These are phyloP conservation scores for Rhodotorula sp. DNA, from an alignment of 1,284 basidiomycete genomes.

Conservation along the genomic window DNA sequence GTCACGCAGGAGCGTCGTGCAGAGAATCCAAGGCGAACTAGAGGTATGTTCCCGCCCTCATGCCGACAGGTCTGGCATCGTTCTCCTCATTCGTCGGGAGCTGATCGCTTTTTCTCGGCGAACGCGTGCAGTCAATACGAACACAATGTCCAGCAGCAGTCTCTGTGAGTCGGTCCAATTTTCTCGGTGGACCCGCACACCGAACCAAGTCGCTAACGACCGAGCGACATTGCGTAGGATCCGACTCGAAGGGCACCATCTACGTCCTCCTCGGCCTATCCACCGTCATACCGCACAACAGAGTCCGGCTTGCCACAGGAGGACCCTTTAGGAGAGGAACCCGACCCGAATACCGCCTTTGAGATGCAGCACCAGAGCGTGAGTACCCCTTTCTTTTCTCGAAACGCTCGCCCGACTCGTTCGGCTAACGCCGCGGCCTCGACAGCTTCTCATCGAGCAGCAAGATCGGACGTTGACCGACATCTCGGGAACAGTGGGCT, in stretches of 20 bases:
- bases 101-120: background rate
- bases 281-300: conserved; percentile 6
- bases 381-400: background rate
- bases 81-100: no score
- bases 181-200: no score
- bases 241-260: conserved; percentile 8
- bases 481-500: conserved; percentile 76
- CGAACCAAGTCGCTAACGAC: no score
- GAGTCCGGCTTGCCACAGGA: background rate
- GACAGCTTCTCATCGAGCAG: conserved; percentile 72
- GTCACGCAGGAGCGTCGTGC: conserved; percentile 69
- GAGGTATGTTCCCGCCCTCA: conserved; percentile 59
- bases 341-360: conserved; percentile 13
- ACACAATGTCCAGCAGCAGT: background rate
- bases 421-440: no score
- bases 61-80: background rate
- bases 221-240: conserved; percentile 1
- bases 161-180: background rate
- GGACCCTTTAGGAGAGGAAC: background rate
- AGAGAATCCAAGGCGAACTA: conserved; percentile 67
- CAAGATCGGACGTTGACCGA: conserved; percentile 82
- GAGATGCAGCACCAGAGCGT: conserved; percentile 38
- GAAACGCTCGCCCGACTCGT: background rate
- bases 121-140: conserved; percentile 10
- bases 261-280: conserved; percentile 6